Conservation (phyloP, 2,329 filamentous ascomycete genomes). For the Sphaceloma murrayae region DNA sequence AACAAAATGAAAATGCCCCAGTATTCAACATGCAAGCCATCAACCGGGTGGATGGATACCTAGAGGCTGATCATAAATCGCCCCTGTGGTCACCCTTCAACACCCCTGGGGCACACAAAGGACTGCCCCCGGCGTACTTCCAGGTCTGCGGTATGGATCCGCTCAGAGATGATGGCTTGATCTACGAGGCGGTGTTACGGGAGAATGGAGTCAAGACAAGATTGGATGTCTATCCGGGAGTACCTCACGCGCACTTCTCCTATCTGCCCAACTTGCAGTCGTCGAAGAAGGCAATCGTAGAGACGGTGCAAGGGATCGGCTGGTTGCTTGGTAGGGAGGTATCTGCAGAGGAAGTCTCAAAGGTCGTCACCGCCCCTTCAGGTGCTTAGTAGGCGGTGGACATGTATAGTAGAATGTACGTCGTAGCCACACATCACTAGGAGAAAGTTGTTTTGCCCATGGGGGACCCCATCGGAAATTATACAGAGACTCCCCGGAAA, state of each 20-base stretch:
- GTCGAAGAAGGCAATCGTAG: constrained; percentile 24
- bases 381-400: not conserved
- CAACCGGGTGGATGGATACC: constrained; percentile 21
- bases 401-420: not conserved
- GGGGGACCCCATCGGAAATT: no score
- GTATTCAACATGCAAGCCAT: constrained; percentile 27
- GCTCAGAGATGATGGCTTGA: constrained; percentile 43
- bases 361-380: not conserved
- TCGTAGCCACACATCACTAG: no score
- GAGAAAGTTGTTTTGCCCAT: no score
- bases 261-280: constrained; percentile 27
- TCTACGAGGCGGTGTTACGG: constrained; percentile 42
- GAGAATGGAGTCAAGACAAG: constrained; percentile 38
- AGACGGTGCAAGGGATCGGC: constrained; percentile 28
- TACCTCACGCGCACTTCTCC: constrained; percentile 35
- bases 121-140: constrained; percentile 40
- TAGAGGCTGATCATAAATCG: constrained; percentile 18
- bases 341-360: constrained; percentile 17
- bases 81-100: constrained; percentile 28
- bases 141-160: constrained; percentile 45
- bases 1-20: constrained; percentile 35
- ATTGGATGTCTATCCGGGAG: constrained; percentile 36
- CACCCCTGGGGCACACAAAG: constrained; percentile 25
- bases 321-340: constrained; percentile 29
- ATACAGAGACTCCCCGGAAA: no score